These are phyloP conservation scores for Gnomoniopsis smithogilvyi DNA, from an alignment of 2,329 filamentous ascomycete genomes.

Conservation along the genomic window DNA sequence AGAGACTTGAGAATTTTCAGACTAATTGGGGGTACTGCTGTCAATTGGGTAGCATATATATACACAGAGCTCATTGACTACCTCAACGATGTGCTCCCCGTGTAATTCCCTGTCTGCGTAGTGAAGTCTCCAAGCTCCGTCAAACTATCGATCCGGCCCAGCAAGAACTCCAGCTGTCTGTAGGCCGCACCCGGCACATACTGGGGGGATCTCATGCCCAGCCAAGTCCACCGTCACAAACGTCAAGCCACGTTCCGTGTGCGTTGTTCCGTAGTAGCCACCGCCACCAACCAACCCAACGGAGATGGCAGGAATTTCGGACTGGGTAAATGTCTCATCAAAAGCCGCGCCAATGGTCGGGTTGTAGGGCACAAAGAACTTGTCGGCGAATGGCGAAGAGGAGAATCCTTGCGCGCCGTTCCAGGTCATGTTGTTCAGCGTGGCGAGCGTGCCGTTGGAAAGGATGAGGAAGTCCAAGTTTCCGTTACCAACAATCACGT, in stretches of 20 bases:
- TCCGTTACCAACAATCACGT: conserved; percentile 12
- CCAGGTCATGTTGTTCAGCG: conserved; percentile 73
- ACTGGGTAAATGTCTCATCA: neutral
- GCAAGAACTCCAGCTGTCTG: conserved; percentile 14
- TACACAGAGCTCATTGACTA: neutral
- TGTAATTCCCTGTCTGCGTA: neutral
- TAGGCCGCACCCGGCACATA: conserved; percentile 13
- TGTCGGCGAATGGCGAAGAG: conserved; percentile 33
- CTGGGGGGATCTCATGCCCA: conserved; percentile 16
- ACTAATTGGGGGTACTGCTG: neutral
- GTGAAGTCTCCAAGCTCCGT: conserved; percentile 12
- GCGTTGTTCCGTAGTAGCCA: conserved; percentile 10
- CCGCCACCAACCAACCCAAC: conserved; percentile 13
- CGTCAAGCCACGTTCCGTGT: conserved; percentile 14
- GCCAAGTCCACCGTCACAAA: conserved; percentile 8
- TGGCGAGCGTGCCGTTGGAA: conserved; percentile 59
- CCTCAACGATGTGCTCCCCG: neutral
- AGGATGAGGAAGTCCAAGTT: conserved; percentile 53
- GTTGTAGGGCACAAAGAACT: conserved; percentile 16
- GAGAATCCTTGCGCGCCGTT: conserved; percentile 63
- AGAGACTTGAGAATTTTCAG: neutral
- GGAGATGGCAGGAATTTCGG: neutral
- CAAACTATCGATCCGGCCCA: conserved; percentile 14
- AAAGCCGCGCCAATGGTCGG: conserved; percentile 5
- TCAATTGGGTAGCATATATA: neutral